Evolutionary conservation across 768 basidiomycete species (phyloP), one percentile per base, ranked within the genome.

Genomic region (Phylloporus rhodoxanthus): DNA sequence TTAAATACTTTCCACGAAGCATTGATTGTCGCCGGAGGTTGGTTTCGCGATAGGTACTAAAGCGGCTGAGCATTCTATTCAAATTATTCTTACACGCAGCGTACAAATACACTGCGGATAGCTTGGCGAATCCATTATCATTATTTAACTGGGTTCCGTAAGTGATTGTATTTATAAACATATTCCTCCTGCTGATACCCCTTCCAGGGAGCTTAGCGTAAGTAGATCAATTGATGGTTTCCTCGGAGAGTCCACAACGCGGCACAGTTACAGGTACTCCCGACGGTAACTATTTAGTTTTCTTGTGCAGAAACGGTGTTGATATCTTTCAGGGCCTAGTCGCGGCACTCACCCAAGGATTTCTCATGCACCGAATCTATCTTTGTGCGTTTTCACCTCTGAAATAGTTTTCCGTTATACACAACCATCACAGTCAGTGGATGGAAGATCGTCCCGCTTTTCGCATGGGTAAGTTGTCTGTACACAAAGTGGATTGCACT

Each of bases 321-420:
- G 17, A 50, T 41, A 17, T 23, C 15, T 9, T 50, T 13, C 25
- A 50, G 48, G 3, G 10, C 2, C 19, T 50, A 15, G 34, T 23
- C 14, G 20, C 34, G 15, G 11, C 43, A 17, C 15, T 29, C 20
- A 30, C 36, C 8, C 48, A 43, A 19, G 42, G 48, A 1, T 50
- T 38, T 19, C 30, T 50, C n/a, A 14, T 50, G 19, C 43, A 50
- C 17, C 42, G 48, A 19, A 50, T 50, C 9, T 43, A 50, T 13
- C 4, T 43, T 30, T 25, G 48, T 50, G 17, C 20, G 48, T 38
- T 28, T 13, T 2, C 1, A 15, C 11, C 37, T 15, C 21, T 9
- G n/a, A 19, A 11, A 7, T 14, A 3, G 4, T 28, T 15, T 25
- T 17, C 8, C 5, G 26, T 11, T n/a, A 15, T 39, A 11, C 15